Base-by-base conservation (phyloP, 2,329 filamentous ascomycete genomes). In the Trichocomaceae sp. region DNA sequence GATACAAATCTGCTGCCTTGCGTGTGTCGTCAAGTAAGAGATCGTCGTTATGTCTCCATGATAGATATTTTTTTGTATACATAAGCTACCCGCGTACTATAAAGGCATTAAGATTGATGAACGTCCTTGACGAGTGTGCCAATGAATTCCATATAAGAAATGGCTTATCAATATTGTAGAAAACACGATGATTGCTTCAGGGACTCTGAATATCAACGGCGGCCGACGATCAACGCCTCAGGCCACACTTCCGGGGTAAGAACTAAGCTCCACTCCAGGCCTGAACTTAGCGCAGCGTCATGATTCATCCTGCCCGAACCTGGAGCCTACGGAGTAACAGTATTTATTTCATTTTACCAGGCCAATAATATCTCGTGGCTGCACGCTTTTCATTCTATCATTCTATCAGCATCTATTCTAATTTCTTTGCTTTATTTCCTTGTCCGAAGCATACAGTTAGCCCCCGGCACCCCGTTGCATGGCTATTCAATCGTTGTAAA, bases 401-500 rank as follows among this genome's bases (percentile, higher is more conserved):
- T 35, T 35, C 29, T 10, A 33, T 33, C 29, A 15, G 31, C 31
- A 35, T 15, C n/a, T n/a, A n/a, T n/a, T n/a, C n/a, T n/a, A 3
- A 3, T 2, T 35, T 35, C 13, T 35, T 35, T 35, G 10, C 31
- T 35, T 35, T 15, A 4, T 35, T 35, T 35, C 31, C 12, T 15
- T 5, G 12, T 15, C 13, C 29, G 12, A 23, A 9, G 3, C 13
- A 23, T 19, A 29, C 37, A 44, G 20, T 39, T 12, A 19, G 46
- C 15, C 19, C 19, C n/a, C 33, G 47, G 39, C n/a, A 44, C 26
- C 29, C 17, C 35, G 47, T 45, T 55, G 44, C 39, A 55, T 55
- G 53, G 53, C 53, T 41, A 31, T 26, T 33, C 48, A 17, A 17
- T 23, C 17, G 44, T 23, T 52, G 47, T 56, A 52, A 65, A 69